Percentiles rank a stretch among this genome's conserved stretches.
These are phyloP conservation scores for Scheffersomyces illinoinensis DNA, from an alignment of 1,139 yeast species.

Conservation along the genomic window DNA sequence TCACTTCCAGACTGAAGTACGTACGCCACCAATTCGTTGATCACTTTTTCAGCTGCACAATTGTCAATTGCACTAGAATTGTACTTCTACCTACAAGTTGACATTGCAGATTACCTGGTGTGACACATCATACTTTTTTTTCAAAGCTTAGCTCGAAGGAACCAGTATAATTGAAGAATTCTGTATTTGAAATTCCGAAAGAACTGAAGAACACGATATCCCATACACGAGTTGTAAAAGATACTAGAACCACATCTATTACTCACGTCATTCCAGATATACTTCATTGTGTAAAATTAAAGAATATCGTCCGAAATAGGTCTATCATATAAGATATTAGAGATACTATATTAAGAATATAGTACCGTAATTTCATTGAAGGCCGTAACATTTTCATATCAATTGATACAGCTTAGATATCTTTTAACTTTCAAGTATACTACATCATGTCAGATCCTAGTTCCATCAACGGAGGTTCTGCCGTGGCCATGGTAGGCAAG, in stretches of 20 bases:
- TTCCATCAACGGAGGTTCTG: conserved; percentile 76
- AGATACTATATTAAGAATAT: too few relatives aligned
- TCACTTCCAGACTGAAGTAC: neutral
- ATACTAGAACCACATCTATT: neutral
- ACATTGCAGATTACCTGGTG: neutral
- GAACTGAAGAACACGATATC: neutral
- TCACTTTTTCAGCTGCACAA: neutral
- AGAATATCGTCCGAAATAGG: neutral
- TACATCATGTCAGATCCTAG: conserved; percentile 48
- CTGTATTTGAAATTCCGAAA: neutral
- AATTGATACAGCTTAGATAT: too few relatives aligned
- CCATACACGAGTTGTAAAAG: neutral
- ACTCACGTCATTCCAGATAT: neutral
- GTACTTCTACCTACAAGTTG: neutral
- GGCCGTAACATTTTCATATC: neutral
- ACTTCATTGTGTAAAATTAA: neutral
- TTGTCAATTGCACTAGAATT: neutral
- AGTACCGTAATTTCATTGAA: neutral
- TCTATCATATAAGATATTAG: neutral
- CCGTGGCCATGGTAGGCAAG: conserved; percentile 98
- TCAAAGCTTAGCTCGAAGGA: neutral
- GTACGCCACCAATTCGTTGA: neutral
- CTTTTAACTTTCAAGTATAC: neutral
- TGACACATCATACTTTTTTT: neutral
- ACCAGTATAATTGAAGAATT: neutral